These are phyloP conservation scores for Pythium dissotocum DNA, from an alignment of 352 stramenopile species.

Conservation along the genomic window DNA sequence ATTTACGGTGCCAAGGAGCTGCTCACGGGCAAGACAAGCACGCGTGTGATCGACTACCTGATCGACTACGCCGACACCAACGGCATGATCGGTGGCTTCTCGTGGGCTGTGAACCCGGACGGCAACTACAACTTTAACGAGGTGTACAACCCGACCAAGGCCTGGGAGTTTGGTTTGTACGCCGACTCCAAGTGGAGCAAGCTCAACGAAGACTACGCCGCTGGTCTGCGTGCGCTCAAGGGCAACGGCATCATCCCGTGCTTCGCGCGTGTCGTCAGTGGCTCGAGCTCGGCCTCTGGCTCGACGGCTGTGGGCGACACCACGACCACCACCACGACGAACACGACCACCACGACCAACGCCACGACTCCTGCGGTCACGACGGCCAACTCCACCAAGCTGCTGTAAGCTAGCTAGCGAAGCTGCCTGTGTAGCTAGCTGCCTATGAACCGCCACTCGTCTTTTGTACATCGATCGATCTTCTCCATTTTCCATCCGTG, in stretches of 20 bases:
- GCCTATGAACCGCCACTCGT: neutral
- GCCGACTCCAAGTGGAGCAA: slow-evolving; percentile 58
- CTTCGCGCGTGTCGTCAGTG: slow-evolving; percentile 42
- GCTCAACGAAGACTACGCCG: slow-evolving; percentile 76
- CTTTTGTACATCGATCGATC: neutral
- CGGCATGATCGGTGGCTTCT: slow-evolving; percentile 77
- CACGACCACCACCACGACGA: slow-evolving; percentile 24
- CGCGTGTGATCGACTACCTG: slow-evolving; percentile 69
- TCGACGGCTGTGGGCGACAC: slow-evolving; percentile 34
- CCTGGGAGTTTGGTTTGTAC: slow-evolving; percentile 77
- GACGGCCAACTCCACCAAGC: slow-evolving; percentile 23
- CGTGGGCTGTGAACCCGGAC: slow-evolving; percentile 81
- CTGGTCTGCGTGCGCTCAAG: slow-evolving; percentile 59
- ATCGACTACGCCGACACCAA: slow-evolving; percentile 67
- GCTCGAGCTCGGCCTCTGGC: slow-evolving; percentile 35
- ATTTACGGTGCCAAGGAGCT: slow-evolving; percentile 68
- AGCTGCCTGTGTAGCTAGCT: neutral
- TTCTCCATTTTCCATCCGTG: neutral
- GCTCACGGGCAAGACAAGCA: slow-evolving; percentile 60
- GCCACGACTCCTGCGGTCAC: slow-evolving; percentile 2
- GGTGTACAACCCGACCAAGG: slow-evolving; percentile 54
- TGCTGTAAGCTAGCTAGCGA: slow-evolving; percentile 6
- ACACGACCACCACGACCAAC: slow-evolving; percentile 20
- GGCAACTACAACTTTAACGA: slow-evolving; percentile 78
- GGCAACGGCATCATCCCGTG: slow-evolving; percentile 77